phyloP scores from a whole-genome alignment of 2,329 filamentous ascomycete species.

The Epichloe glyceriae region DNA sequence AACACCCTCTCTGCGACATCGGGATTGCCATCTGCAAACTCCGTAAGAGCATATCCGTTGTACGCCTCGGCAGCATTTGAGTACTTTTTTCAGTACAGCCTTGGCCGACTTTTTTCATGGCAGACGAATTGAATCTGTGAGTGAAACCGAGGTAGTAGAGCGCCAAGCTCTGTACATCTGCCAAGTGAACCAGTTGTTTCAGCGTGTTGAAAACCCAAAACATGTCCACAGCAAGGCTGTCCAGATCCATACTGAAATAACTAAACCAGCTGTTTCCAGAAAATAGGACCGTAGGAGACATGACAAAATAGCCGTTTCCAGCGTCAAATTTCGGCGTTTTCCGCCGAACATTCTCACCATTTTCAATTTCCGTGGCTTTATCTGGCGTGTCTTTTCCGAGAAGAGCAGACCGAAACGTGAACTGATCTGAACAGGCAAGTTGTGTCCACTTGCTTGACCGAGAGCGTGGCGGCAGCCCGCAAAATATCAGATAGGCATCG shows the following conservation, averaged over 20 bases:
- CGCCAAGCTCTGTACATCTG: conserved; percentile 30
- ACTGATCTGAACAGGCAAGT: conserved; percentile 19
- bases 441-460: conserved; percentile 16
- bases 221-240: conserved; percentile 18
- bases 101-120: conserved; percentile 64
- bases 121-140: conserved; percentile 36
- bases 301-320: conserved; percentile 15
- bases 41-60: conserved; percentile 65
- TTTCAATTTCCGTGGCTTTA: not conserved
- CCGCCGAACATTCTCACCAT: conserved; percentile 8
- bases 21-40: conserved; percentile 43
- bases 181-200: conserved; percentile 41
- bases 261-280: conserved; percentile 31
- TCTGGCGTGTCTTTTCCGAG: not conserved
- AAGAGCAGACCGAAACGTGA: conserved; percentile 9
- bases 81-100: conserved; percentile 53
- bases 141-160: conserved; percentile 58
- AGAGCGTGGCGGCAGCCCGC: conserved; percentile 42
- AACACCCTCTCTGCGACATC: conserved; percentile 53
- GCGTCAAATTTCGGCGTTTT: conserved; percentile 19
- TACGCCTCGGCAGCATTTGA: conserved; percentile 56
- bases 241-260: conserved; percentile 19
- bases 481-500: conserved; percentile 60
- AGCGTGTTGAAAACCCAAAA: conserved; percentile 42
- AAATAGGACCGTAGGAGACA: conserved; percentile 42